Conservation (phyloP, 208 protist species). For the Leishmania tarentolae region DNA sequence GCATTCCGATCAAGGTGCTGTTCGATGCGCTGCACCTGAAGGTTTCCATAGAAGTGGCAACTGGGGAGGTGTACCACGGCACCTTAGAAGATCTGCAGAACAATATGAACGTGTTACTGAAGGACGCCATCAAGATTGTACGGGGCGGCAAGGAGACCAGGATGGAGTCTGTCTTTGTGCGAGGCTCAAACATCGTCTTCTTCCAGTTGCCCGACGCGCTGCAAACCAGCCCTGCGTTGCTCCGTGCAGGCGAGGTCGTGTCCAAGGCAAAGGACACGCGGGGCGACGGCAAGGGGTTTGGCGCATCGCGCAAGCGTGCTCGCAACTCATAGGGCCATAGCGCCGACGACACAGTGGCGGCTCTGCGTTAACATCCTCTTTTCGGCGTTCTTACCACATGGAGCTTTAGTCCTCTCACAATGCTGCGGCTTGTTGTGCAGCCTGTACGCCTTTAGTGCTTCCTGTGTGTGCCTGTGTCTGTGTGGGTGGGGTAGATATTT, state of each 20-base stretch:
- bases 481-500: slow-evolving; percentile 2
- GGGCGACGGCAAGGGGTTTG: slow-evolving; percentile 87
- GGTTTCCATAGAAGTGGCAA: slow-evolving; percentile 91
- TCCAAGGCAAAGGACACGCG: slow-evolving; percentile 69
- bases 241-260: slow-evolving; percentile 57
- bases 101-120: slow-evolving; percentile 93
- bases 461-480: background rate
- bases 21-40: slow-evolving; percentile 90
- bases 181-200: slow-evolving; percentile 91
- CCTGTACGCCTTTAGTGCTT: background rate
- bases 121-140: slow-evolving; percentile 71
- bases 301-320: slow-evolving; percentile 40
- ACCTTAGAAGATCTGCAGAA: slow-evolving; percentile 87
- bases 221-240: slow-evolving; percentile 67
- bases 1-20: slow-evolving; percentile 94
- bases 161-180: slow-evolving; percentile 82
- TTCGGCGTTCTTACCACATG: background rate
- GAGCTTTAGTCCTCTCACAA: background rate
- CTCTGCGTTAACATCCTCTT: background rate
- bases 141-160: slow-evolving; percentile 62
- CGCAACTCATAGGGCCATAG: slow-evolving; percentile 15
- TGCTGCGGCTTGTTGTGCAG: background rate
- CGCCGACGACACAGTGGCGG: background rate
- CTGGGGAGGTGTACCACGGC: slow-evolving; percentile 91
- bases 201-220: slow-evolving; percentile 93